These are phyloP conservation scores for Cylindrotheca closterium DNA, from an alignment of 108 stramenopile genomes.

Conservation along the genomic window DNA sequence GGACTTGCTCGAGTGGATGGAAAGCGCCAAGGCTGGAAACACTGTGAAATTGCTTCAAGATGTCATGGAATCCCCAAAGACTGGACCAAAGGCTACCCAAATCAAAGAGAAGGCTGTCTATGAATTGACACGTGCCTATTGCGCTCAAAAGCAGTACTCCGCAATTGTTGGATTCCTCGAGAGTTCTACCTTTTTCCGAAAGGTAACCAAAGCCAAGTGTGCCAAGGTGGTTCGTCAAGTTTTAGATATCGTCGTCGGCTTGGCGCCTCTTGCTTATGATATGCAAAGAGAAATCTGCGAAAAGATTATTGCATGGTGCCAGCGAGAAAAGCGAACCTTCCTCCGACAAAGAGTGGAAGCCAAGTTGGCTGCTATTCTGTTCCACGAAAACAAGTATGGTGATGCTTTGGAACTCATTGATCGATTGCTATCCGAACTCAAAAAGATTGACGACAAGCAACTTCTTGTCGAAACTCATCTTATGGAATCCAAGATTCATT, in stretches of 20 bases:
- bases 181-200: slow-evolving; percentile 74
- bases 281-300: slow-evolving; percentile 88
- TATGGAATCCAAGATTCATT: slow-evolving; percentile 93
- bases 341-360: slow-evolving; percentile 97
- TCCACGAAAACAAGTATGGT: slow-evolving; percentile 78
- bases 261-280: slow-evolving; percentile 81
- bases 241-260: slow-evolving; percentile 90
- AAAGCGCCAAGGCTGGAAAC: slow-evolving; percentile 46
- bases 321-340: slow-evolving; percentile 91
- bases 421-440: slow-evolving; percentile 90
- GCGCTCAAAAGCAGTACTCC: slow-evolving; percentile 59
- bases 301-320: slow-evolving; percentile 91
- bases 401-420: slow-evolving; percentile 87
- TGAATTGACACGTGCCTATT: slow-evolving; percentile 85
- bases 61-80: slow-evolving; percentile 58
- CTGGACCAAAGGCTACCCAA: slow-evolving; percentile 70
- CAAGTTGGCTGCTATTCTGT: slow-evolving; percentile 85
- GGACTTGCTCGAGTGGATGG: slow-evolving; percentile 46
- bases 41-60: slow-evolving; percentile 51
- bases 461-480: slow-evolving; percentile 97
- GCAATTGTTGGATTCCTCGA: slow-evolving; percentile 87
- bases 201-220: slow-evolving; percentile 95
- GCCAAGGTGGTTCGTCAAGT: slow-evolving; percentile 97
- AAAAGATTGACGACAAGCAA: slow-evolving; percentile 99
- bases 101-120: slow-evolving; percentile 93